Evolutionary conservation across 2,329 filamentous ascomycete genomes (phyloP), one percentile per base, ranked within the genome.

Genomic region (Coniochaeta prunicola): DNA sequence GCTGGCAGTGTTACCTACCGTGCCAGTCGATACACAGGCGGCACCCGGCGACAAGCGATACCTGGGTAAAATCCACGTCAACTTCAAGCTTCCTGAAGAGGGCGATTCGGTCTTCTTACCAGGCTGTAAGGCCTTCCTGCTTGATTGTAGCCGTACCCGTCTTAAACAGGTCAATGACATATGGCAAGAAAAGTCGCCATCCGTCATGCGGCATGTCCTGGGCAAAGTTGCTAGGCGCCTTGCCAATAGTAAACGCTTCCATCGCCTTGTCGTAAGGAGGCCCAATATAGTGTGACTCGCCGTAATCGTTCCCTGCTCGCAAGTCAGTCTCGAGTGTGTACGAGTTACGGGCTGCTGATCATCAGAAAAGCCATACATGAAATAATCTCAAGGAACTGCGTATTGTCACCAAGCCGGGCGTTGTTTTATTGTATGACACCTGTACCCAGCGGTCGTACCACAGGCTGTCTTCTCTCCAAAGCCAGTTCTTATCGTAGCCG

Each of bases 241-340:
- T 69, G 34, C 61, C 70, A 33, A 58, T 67, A 15, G 70, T 67
- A 15, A 74, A 69, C 9, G 74, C 65, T 63, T 31, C 69, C 61
- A 60, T 64, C 59, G 70, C 68, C 70, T 59, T 74, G 58, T 70
- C 65, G 53, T 71, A 67, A 53, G 82, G 66, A 0, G 80, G 77
- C 19, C 77, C 76, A 59, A 83, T 79, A 66, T 82, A 80, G 65
- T 81, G 77, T 0, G 76, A 74, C 64, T 83, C 80, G 21, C 80
- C 80, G 59, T 73, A 83, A 60, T 84, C 80, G 62, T 82, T 82
- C 79, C 68, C n/a, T n/a, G n/a, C n/a, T n/a, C n/a, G n/a, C n/a
- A n/a, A n/a, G n/a, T n/a, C n/a, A n/a, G n/a, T n/a, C n/a, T n/a
- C n/a, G n/a, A n/a, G n/a, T n/a, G n/a, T n/a, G n/a, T n/a, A n/a